These are phyloP conservation scores for Didymella segeticola DNA, from an alignment of 2,329 filamentous ascomycete genomes.

Conservation along the genomic window DNA sequence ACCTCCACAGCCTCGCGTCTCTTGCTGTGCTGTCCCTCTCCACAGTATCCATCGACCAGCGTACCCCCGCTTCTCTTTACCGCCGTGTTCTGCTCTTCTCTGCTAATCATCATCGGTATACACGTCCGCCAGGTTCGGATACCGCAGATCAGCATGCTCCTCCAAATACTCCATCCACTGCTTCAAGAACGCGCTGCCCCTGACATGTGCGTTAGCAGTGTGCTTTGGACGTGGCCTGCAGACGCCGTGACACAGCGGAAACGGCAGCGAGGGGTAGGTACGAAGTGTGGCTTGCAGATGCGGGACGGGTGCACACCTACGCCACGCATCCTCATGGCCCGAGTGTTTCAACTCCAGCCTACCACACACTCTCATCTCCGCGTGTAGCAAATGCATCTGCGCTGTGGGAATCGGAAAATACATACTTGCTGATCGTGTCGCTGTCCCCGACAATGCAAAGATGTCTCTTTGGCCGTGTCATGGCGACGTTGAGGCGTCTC, in stretches of 20 bases:
- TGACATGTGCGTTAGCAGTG: slow-evolving; percentile 49
- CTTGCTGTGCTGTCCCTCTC: slow-evolving; percentile 13
- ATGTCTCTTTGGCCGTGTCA: slow-evolving; percentile 92
- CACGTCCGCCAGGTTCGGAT: slow-evolving; percentile 71
- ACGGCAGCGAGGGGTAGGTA: slow-evolving; percentile 5
- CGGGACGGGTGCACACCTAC: slow-evolving; percentile 9
- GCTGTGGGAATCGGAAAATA: slow-evolving; percentile 30
- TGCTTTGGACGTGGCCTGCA: slow-evolving; percentile 4
- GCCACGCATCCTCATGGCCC: slow-evolving; percentile 4
- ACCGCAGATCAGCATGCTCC: slow-evolving; percentile 86
- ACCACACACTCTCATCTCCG: slow-evolving; percentile 9
- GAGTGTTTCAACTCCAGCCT: slow-evolving; percentile 8
- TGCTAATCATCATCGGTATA: slow-evolving; percentile 37
- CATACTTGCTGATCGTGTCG: slow-evolving; percentile 88
- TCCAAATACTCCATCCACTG: slow-evolving; percentile 92
- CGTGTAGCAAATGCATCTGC: not conserved
- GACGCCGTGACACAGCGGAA: slow-evolving; percentile 11
- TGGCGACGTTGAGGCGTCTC: slow-evolving; percentile 91
- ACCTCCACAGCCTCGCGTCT: slow-evolving; percentile 8
- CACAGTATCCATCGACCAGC: not conserved
- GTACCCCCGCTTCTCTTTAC: not conserved
- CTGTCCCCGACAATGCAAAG: slow-evolving; percentile 92
- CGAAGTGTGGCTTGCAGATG: slow-evolving; percentile 12
- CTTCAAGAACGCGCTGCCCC: slow-evolving; percentile 84
- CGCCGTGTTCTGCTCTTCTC: not conserved